These are phyloP conservation scores for Diversispora epigaea DNA, from an alignment of 192 early-diverging fungal genomes.

Conservation along the genomic window DNA sequence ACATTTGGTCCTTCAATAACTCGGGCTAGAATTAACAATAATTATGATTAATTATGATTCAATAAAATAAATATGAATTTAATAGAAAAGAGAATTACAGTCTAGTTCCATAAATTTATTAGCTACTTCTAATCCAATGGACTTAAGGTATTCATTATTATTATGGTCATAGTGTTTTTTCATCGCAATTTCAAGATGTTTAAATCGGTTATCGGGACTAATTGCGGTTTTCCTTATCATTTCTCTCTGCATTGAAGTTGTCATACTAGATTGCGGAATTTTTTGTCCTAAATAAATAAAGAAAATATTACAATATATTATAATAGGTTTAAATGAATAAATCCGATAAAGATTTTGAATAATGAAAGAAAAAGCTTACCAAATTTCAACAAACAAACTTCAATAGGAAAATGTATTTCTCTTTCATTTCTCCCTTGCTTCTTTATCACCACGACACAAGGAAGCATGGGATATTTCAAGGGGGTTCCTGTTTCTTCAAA, in stretches of 20 bases:
- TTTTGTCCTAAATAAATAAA: not conserved
- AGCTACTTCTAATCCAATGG: not conserved
- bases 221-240: not conserved
- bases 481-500: not conserved
- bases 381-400: slow-evolving; percentile 78
- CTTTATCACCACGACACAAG: slow-evolving; percentile 52
- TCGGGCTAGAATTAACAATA: not conserved
- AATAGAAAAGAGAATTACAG: not conserved
- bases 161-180: not conserved
- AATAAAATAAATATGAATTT: not conserved
- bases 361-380: slow-evolving; percentile 55
- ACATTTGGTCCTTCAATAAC: not conserved
- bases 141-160: not conserved
- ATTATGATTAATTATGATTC: not conserved
- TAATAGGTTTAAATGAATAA: not conserved
- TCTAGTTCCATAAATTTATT: not conserved
- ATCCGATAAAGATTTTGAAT: not conserved
- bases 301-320: not conserved
- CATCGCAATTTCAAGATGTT: not conserved
- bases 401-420: slow-evolving; percentile 81
- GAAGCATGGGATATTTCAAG: not conserved
- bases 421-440: slow-evolving; percentile 40
- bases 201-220: not conserved
- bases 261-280: not conserved
- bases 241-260: not conserved